Evolutionary conservation across 257 asterid genomes (phyloP), one percentile per base, ranked within the genome.

Genomic region (Galeopsis tetrahit): DNA sequence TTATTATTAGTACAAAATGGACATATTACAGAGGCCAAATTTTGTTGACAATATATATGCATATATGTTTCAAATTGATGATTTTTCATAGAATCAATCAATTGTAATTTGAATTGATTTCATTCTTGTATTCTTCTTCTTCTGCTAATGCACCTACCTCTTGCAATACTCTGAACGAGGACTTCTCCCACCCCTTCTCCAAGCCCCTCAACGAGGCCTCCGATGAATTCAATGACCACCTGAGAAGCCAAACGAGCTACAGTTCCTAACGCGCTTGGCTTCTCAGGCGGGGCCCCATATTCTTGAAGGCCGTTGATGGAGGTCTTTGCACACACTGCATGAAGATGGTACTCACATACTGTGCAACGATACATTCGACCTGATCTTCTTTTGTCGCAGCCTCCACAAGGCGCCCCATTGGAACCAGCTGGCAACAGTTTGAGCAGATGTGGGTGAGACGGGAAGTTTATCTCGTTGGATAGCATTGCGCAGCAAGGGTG

Each of bases 401-500:
- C 83, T 33, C 88, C 82, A 10, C 95, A 89, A 10, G 70, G 63
- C 10, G 10, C 10, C 8, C 73, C 75, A 48, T 64, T 71, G 46
- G 69, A 5, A 6, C 77, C 48, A 0, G 86, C 65, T 3, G 93
- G 91, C 63, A 84, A 62, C 64, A 92, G 78, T 55, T 70, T 86
- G 56, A 92, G 40, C 4, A 75, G 38, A 78, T 92, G 96, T 1
- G 79, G 83, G 71, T 92, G 96, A 34, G 32, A 66, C 11, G 82
- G 72, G 52, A 77, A 73, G 51, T 53, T 75, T 74, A 83, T 80
- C 58, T 88, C 89, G 0, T 77, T 56, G 13, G 92, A 74, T 53
- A 92, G 88, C 94, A 80, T 86, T 67, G 96, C 96, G 42, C 98
- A 92, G 71, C 96, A 86, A 0, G 98, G 98, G 81, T 92, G 98